These are phyloP conservation scores for Schizophyllum amplum DNA, from an alignment of 1,284 basidiomycete species.

Conservation along the genomic window DNA sequence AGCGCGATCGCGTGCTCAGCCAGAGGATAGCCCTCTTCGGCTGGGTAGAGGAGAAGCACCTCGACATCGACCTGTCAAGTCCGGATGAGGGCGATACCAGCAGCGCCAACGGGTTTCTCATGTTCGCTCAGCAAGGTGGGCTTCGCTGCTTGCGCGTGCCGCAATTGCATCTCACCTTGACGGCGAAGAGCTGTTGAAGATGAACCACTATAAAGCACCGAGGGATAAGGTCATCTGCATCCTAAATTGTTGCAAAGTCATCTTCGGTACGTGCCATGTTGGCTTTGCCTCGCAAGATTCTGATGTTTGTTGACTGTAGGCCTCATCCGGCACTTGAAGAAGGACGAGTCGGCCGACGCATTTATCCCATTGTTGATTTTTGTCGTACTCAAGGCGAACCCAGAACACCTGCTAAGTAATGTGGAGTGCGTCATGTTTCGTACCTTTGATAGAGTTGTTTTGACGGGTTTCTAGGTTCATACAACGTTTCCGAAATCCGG, in stretches of 20 bases:
- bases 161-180: neutral
- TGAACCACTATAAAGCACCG: slow-evolving; percentile 98
- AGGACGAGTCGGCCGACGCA: slow-evolving; percentile 80
- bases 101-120: slow-evolving; percentile 73
- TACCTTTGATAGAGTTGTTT: neutral
- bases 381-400: slow-evolving; percentile 90
- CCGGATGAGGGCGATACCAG: slow-evolving; percentile 32
- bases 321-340: slow-evolving; percentile 79
- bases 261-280: slow-evolving; percentile 69
- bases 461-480: slow-evolving; percentile 74
- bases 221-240: slow-evolving; percentile 98
- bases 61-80: slow-evolving; percentile 63
- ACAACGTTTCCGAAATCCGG: slow-evolving; percentile 86
- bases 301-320: slow-evolving; percentile 36
- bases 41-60: slow-evolving; percentile 86
- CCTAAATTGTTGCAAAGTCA: slow-evolving; percentile 97
- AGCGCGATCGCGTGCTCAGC: slow-evolving; percentile 83
- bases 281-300: slow-evolving; percentile 8
- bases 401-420: slow-evolving; percentile 89
- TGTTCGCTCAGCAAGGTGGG: slow-evolving; percentile 88
- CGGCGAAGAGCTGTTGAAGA: slow-evolving; percentile 77
- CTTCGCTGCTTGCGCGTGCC: neutral
- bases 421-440: slow-evolving; percentile 61
- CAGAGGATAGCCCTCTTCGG: slow-evolving; percentile 90
- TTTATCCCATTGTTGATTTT: slow-evolving; percentile 95